These are phyloP conservation scores for Xerocomus spinulosus DNA, from an alignment of 768 basidiomycete genomes.

Conservation along the genomic window DNA sequence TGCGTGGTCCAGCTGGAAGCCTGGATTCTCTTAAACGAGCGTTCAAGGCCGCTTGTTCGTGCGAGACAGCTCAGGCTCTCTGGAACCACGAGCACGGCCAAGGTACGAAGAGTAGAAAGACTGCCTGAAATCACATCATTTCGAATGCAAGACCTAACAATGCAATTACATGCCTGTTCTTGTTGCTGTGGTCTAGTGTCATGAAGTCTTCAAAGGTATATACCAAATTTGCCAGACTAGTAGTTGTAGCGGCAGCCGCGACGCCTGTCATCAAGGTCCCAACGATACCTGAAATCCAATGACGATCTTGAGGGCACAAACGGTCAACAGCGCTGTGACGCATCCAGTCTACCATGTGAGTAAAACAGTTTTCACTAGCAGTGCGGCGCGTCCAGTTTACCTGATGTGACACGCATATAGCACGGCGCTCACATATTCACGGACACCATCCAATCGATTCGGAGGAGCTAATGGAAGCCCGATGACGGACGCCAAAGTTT, in stretches of 20 bases:
- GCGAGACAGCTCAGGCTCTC: conserved; percentile 63
- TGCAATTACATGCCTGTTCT: conserved; percentile 35
- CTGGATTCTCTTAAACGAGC: conserved; percentile 63
- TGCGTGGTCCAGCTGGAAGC: conserved; percentile 57
- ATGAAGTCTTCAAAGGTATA: background rate
- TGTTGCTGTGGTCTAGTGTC: background rate
- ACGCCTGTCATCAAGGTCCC: conserved; percentile 66
- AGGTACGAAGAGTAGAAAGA: conserved; percentile 65
- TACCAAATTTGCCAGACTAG: conserved; percentile 35
- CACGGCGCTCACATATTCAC: conserved; percentile 17
- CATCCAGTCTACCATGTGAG: conserved; percentile 3
- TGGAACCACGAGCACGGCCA: conserved; percentile 63
- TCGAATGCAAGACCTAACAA: conserved; percentile 31
- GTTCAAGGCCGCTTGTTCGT: conserved; percentile 57
- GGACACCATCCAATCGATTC: conserved; percentile 28
- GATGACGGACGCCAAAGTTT: background rate
- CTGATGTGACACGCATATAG: background rate
- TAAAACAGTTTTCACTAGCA: conserved; percentile 40
- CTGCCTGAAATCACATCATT: conserved; percentile 41
- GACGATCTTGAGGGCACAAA: conserved; percentile 40
- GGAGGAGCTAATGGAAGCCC: background rate
- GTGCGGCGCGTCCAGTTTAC: conserved; percentile 31
- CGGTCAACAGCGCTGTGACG: conserved; percentile 28
- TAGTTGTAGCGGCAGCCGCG: conserved; percentile 42
- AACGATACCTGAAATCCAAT: conserved; percentile 61